A percentile compares a stretch with the other conserved stretches of the same genome.
Conservation (phyloP, 78 protist species). For the Dictyostelium discoideum region dicty_2.7 NC_007088.5:216501-217000, state of each 20-base stretch:
- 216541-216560: constrained; percentile 33
- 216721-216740: not conserved
- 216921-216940: constrained; percentile 9
- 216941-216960: not conserved
- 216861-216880: constrained; percentile 2
- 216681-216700: not conserved
- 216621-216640: not conserved
- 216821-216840: constrained; percentile 1
- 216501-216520: not conserved
- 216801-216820: not conserved
- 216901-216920: not conserved
- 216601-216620: constrained; percentile 21
- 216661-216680: not conserved
- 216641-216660: not conserved
- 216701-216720: not conserved
- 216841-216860: constrained; percentile 21
- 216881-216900: not conserved
- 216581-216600: not conserved
- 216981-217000: not conserved
- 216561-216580: not conserved
- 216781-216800: no score
- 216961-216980: not conserved
- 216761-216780: not conserved
- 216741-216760: not conserved
- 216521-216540: not conserved